phyloP scores from a whole-genome alignment of 257 asterid species.

The Nicotiana benthamiana region DNA sequence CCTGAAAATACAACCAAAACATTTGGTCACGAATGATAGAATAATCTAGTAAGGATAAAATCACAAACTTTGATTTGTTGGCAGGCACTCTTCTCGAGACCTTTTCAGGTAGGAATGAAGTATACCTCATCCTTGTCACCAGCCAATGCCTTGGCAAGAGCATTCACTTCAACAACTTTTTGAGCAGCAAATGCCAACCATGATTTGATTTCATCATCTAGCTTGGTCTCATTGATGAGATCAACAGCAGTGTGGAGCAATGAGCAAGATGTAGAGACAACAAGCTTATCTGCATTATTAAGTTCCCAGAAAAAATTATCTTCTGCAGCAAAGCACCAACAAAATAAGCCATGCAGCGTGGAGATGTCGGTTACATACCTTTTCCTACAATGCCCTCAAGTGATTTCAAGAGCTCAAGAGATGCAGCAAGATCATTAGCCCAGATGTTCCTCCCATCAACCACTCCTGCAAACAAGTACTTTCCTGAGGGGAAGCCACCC shows the following conservation, averaged over 20 bases:
- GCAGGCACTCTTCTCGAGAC: not conserved
- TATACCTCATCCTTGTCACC: slow-evolving; percentile 78
- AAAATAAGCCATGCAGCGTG: not conserved
- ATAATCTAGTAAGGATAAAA: too few species aligned
- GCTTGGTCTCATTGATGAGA: slow-evolving; percentile 73
- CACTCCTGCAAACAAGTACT: slow-evolving; percentile 85
- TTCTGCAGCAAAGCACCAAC: not conserved
- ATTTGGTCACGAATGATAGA: not conserved
- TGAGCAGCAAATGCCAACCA: slow-evolving; percentile 98
- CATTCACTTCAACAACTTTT: slow-evolving; percentile 84
- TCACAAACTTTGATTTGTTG: not conserved
- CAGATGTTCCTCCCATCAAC: slow-evolving; percentile 99
- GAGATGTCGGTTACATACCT: slow-evolving; percentile 28
- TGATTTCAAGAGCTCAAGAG: slow-evolving; percentile 50
- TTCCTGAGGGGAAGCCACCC: slow-evolving; percentile 75
- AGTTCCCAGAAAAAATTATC: not conserved
- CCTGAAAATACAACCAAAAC: slow-evolving; percentile 33
- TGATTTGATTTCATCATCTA: slow-evolving; percentile 84
- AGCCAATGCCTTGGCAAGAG: slow-evolving; percentile 86
- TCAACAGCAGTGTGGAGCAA: slow-evolving; percentile 97
- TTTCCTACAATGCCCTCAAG: slow-evolving; percentile 85
- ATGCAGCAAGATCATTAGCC: slow-evolving; percentile 83
- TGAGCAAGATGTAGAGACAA: slow-evolving; percentile 83
- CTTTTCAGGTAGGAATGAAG: not conserved
- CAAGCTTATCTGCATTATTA: slow-evolving; percentile 63